Conservation (phyloP, 805 yeast genomes). For the Kazachstania psychrophila region DNA sequence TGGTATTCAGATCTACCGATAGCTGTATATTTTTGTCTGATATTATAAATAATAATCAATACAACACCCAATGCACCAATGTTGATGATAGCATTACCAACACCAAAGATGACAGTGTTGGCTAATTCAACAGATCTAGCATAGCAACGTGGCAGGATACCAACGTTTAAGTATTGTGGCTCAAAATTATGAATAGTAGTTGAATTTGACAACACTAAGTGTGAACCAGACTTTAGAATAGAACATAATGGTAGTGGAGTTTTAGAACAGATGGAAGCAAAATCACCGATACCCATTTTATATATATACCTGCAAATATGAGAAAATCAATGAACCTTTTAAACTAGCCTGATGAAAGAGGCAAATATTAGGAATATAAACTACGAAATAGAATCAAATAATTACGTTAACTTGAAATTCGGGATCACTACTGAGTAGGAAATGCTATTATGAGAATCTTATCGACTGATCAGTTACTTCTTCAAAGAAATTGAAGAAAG, state of each 20-base stretch:
- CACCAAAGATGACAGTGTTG: constrained; percentile 81
- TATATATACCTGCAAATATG: background rate
- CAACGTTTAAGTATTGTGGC: constrained; percentile 35
- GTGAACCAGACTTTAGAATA: constrained; percentile 48
- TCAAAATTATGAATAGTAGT: constrained; percentile 16
- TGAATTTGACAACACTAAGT: constrained; percentile 19
- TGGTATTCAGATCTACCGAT: constrained; percentile 86
- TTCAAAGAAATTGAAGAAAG: too few relatives aligned
- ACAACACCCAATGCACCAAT: constrained; percentile 60
- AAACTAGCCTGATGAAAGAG: too few relatives aligned
- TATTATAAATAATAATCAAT: constrained; percentile 63
- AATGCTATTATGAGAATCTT: too few relatives aligned
- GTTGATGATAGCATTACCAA: constrained; percentile 81
- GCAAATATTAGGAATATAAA: too few relatives aligned
- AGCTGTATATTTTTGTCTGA: constrained; percentile 83
- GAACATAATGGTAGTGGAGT: constrained; percentile 77
- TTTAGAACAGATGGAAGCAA: constrained; percentile 44
- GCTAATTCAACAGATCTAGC: constrained; percentile 81
- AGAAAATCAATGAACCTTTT: background rate
- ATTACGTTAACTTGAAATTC: too few relatives aligned
- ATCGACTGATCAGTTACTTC: too few relatives aligned
- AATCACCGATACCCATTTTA: constrained; percentile 24
- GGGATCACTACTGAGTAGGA: too few relatives aligned
- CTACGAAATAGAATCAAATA: too few relatives aligned
- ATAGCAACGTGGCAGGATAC: constrained; percentile 71